Evolutionary conservation across 2,329 filamentous ascomycete genomes (phyloP).

Genomic region (Rasamsonia emersonii): DNA sequence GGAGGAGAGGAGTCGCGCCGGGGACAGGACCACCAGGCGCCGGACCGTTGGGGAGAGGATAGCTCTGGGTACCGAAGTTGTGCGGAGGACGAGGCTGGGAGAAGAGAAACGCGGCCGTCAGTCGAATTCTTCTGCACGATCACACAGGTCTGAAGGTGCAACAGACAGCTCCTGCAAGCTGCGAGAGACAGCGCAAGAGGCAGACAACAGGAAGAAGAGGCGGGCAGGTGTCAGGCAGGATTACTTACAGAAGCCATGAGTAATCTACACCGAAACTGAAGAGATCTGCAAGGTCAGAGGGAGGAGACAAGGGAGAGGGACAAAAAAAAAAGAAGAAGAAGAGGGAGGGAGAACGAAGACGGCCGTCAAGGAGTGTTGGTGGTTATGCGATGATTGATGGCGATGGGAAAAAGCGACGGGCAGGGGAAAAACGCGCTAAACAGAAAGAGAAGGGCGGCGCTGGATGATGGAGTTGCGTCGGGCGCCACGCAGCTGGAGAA

Average conservation of each 20-base stretch:
- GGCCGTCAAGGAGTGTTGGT: slow-evolving; percentile 4
- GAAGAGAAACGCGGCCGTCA: slow-evolving; percentile 4
- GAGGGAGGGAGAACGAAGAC: slow-evolving; percentile 8
- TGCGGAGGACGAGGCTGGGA: slow-evolving; percentile 35
- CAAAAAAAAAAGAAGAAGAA: slow-evolving; percentile 15
- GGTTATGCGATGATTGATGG: slow-evolving; percentile 3
- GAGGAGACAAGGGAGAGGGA: slow-evolving; percentile 11
- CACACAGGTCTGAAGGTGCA: not conserved
- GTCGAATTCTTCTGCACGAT: slow-evolving; percentile 14
- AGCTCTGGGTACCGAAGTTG: slow-evolving; percentile 35
- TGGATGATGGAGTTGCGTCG: too few relatives aligned
- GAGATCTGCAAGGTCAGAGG: slow-evolving; percentile 9
- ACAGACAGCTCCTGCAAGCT: slow-evolving; percentile 2
- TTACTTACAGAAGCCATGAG: slow-evolving; percentile 42
- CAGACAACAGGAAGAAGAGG: slow-evolving; percentile 10
- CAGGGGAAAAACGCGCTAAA: slow-evolving; percentile 5
- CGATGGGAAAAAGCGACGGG: slow-evolving; percentile 5
- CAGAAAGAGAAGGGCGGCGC: slow-evolving; percentile 3
- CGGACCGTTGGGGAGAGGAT: slow-evolving; percentile 40
- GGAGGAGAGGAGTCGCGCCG: slow-evolving; percentile 40
- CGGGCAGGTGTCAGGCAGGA: slow-evolving; percentile 11
- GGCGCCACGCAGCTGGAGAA: too few relatives aligned
- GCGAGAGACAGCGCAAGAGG: not conserved
- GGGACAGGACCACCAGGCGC: slow-evolving; percentile 32
- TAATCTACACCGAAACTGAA: slow-evolving; percentile 11